Evolutionary conservation across 2,329 filamentous ascomycete genomes (phyloP), one percentile per base, ranked within the genome.

Genomic region (Fusarium sp.): DNA sequence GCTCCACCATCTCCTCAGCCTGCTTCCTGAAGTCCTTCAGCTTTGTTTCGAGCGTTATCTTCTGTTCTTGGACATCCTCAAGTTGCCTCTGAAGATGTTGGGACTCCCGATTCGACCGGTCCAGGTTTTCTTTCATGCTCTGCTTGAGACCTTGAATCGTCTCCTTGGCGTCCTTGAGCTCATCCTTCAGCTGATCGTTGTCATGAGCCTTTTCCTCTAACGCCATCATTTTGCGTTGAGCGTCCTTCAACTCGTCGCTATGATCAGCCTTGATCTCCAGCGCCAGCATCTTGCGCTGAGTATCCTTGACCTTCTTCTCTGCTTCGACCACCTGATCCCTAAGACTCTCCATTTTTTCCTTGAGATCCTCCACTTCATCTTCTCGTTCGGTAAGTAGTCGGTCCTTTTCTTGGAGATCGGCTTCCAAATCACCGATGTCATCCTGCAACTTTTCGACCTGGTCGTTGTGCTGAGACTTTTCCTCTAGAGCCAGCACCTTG

Each of bases 381-480:
- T 52, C 47, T 22, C 91, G 91, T 72, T 95, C 90, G 57, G 93
- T 91, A 42, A 97, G 88, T 3, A 90, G 80, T 2, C 91, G 90
- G 66, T 96, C 92, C 79, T 95, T 96, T 71, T 94, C 92, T 42
- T 93, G 90, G 13, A 96, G 80, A 13, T 94, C 91, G 6, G 47
- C 47, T 18, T 52, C 93, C 47, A 52, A 52, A 27, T 27, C 25
- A 10, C 25, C 25, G n/a, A 52, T 52, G 27, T 93, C 88, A 62
- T 90, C 87, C 16, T 87, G 85, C 25, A 91, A 81, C 47, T 90
- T 87, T 22, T 89, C 87, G 42, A 45, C 42, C 20, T 45, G 42
- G 13, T 45, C 42, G 65, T 81, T 85, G 14, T 77, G 84, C 11
- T 85, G 83, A 6, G 89, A 86, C 67, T 89, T 89, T 62, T 90